Base-by-base conservation (phyloP, 768 basidiomycete genomes). In the Termitomyces sp. region DNA sequence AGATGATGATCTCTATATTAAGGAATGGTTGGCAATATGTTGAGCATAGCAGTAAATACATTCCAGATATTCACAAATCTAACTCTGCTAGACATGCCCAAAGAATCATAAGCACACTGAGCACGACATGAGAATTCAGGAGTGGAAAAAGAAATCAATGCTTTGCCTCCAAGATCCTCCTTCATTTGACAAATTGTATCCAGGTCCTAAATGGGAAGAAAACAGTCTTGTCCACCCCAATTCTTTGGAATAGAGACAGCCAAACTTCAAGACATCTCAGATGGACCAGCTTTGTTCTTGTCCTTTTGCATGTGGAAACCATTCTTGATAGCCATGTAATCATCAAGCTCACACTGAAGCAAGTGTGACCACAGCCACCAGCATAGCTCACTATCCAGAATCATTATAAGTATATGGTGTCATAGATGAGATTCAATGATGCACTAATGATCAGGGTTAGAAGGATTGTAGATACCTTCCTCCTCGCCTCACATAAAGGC, bases 211-310 rank as follows among this genome's bases (percentile, higher is more conserved):
- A 72, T 62, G 0, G 58, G 59, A 13, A 64, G 60, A 5, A 79
- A 65, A 46, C 65, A 72, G 51, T 75, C 64, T 5, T 50, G 22
- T 0, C 68, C 68, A 3, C 70, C 69, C 66, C 67, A 76, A 0
- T 46, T 45, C 2, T 68, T 44, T 12, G 47, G 65, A n/a, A 71
- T 40, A 0, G 24, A 34, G 56, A 70, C 72, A 0, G 71, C 71
- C 2, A 65, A 64, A 61, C 76, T 71, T 4, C 68, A 67, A 18
- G 74, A 74, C 59, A 66, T 68, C 0, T 71, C 73, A 0, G 72
- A 77, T 0, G 75, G 75, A 2, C 72, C 70, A 0, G 65, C 42
- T 58, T 78, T 78, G 0, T 62, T 53, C 0, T 67, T 67, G 52
- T 74, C 65, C 36, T 70, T 72, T 6, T 69, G 65, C 55, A 73